Base-by-base conservation (phyloP, 164 flowering plant species). In the Chloranthus sessilifolius region DNA sequence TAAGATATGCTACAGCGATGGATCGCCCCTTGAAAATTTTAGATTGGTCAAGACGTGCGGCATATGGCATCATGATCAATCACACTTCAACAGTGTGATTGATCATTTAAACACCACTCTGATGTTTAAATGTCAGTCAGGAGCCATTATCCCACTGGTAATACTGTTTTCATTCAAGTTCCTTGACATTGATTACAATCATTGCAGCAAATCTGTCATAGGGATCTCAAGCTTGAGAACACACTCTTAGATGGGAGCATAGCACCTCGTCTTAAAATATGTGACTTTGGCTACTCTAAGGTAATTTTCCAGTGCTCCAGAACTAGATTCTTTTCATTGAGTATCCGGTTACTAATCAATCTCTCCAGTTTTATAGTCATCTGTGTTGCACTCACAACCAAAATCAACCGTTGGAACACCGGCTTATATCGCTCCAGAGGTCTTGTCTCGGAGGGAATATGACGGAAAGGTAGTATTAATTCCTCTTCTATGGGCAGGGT, bases 331-430 rank as follows among this genome's bases (percentile, higher is more conserved):
- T 16, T 28, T 47, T 14, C 4, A 24, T 28, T 10, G 21, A 22
- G 31, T 5, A n/a, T 45, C 16, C 33, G 5, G n/a, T 43, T 43
- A 22, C 26, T 61, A 4, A 48, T n/a, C 37, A 6, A 58, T 17
- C 16, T 25, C n/a, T 23, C 29, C 56, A 14, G n/a, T 41, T 45
- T 60, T 67, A 47, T 43, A 85, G 91, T 86, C 91, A 7, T 59
- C 81, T 14, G 86, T 81, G 43, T 66, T 86, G 36, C 95, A 86
- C 74, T 86, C 95, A 10, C 91, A 86, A 61, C 95, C 95, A 24
- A 86, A 86, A 57, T 83, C 95, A 27, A 78, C 88, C 0, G 91
- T 86, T 1, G 95, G 95, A 53, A 86, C 91, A 43, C 95, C 95
- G 4, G 88, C 91, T 37, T 86, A 86, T 50, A 86, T 86, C 34